These are phyloP conservation scores for Cupressus sempervirens DNA, from an alignment of 75 land plant species.

Conservation along the genomic window DNA sequence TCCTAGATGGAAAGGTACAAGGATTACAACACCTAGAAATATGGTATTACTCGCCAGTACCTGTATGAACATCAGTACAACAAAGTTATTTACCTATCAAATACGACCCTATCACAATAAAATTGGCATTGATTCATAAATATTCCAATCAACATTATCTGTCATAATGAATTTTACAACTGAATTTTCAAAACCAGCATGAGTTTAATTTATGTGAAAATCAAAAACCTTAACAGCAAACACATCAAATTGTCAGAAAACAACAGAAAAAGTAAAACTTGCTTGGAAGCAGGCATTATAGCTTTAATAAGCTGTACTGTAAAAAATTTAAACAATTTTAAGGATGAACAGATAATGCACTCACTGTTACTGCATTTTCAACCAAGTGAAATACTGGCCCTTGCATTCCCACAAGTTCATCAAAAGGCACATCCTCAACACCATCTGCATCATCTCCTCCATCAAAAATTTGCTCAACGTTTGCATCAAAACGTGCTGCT, in stretches of 20 bases:
- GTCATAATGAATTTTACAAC: neutral
- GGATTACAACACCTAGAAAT: conserved; percentile 82
- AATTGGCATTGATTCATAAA: neutral
- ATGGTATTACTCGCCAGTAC: conserved; percentile 96
- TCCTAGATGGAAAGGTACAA: conserved; percentile 88
- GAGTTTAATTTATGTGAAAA: conserved; percentile 30
- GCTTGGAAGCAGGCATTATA: neutral
- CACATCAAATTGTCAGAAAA: conserved; percentile 8
- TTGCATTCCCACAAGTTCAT: conserved; percentile 99
- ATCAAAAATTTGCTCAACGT: conserved; percentile 99
- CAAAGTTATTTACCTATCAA: neutral
- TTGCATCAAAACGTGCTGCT: conserved; percentile 92
- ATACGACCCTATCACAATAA: neutral
- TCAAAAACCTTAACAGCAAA: neutral
- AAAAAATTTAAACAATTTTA: neutral
- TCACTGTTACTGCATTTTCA: conserved; percentile 96
- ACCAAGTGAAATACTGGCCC: conserved; percentile 94
- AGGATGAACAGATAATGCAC: conserved; percentile 13
- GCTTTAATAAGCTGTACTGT: neutral
- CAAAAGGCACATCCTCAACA: conserved; percentile 99
- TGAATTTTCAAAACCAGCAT: no score
- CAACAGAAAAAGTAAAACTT: neutral
- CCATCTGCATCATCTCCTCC: conserved; percentile 99
- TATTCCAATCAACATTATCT: neutral
- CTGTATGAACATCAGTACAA: conserved; percentile 34